Evolutionary conservation across 352 stramenopile species (phyloP).

Genomic region (Salisapilia sapeloensis): DNA sequence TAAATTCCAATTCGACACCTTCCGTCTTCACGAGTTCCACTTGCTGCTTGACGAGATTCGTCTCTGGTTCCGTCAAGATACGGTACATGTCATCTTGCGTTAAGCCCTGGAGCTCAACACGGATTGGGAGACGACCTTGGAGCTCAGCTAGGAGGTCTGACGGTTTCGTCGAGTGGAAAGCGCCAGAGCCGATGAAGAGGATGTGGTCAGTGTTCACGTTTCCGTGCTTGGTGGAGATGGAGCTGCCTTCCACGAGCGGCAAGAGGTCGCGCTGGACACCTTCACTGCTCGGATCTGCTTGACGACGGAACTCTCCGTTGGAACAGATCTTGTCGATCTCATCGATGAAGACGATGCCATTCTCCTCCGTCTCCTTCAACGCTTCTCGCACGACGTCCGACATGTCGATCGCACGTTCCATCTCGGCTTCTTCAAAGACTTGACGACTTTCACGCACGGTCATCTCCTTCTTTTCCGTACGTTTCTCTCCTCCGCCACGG

Average conservation of each 20-base stretch:
- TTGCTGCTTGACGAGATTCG: slow-evolving; percentile 97
- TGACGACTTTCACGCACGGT: slow-evolving; percentile 86
- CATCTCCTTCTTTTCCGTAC: slow-evolving; percentile 86
- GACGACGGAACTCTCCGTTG: slow-evolving; percentile 83
- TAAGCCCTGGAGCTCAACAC: slow-evolving; percentile 96
- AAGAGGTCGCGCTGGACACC: slow-evolving; percentile 98
- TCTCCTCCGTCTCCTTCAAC: slow-evolving; percentile 92
- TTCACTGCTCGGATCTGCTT: slow-evolving; percentile 94
- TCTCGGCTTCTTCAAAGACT: slow-evolving; percentile 92
- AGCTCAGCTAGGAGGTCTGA: slow-evolving; percentile 96
- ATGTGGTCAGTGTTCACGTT: slow-evolving; percentile 99
- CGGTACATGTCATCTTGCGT: slow-evolving; percentile 98
- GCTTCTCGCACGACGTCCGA: slow-evolving; percentile 73
- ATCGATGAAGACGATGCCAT: slow-evolving; percentile 99
- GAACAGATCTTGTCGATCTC: slow-evolving; percentile 99
- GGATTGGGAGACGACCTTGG: slow-evolving; percentile 96
- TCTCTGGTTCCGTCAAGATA: slow-evolving; percentile 98
- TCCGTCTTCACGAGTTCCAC: slow-evolving; percentile 95
- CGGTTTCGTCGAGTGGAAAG: slow-evolving; percentile 96
- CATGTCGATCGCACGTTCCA: slow-evolving; percentile 89
- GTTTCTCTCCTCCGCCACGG: slow-evolving; percentile 64
- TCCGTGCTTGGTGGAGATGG: slow-evolving; percentile 96
- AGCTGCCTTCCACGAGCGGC: slow-evolving; percentile 96
- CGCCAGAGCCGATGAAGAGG: slow-evolving; percentile 95
- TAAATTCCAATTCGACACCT: slow-evolving; percentile 90